A percentile compares a stretch with the other conserved stretches of the same genome.
These are phyloP conservation scores for Plasmodium billcollinsi DNA, from an alignment of 169 alveolate genomes.

Conservation along the genomic window DNA sequence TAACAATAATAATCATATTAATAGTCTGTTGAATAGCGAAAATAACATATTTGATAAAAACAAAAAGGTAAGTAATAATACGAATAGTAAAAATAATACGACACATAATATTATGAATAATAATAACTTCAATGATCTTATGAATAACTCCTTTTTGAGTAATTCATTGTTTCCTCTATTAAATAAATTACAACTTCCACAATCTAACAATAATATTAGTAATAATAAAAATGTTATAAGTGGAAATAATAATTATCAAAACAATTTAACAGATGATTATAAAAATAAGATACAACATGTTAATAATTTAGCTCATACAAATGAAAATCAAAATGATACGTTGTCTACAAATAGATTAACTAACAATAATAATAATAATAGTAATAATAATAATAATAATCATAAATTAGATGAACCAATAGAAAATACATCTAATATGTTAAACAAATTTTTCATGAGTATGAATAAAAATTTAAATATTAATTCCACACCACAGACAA, in stretches of 20 bases:
- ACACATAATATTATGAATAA: not conserved
- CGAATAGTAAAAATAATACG: not conserved
- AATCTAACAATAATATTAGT: not conserved
- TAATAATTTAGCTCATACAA: no score
- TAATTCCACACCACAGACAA: not conserved
- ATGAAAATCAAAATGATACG: not conserved
- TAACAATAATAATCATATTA: conserved; percentile 5
- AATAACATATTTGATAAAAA: conserved; percentile 8
- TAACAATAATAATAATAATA: not conserved
- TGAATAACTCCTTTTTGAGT: no score
- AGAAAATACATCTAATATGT: not conserved
- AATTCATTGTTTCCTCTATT: no score
- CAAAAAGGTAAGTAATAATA: conserved; percentile 6
- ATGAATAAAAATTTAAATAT: conserved; percentile 24
- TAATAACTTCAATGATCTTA: no score
- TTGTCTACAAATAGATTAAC: conserved; percentile 3
- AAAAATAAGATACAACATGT: not conserved
- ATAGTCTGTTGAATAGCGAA: conserved; percentile 15
- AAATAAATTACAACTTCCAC: no score
- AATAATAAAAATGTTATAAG: conserved; percentile 3
- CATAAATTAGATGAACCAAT: not conserved
- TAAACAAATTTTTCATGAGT: conserved; percentile 40
- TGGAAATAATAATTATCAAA: conserved; percentile 1
- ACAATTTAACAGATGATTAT: not conserved
- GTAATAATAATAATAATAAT: not conserved